Evolutionary conservation across 2,329 filamentous ascomycete species (phyloP).

Genomic region (Claviceps spartinae): DNA sequence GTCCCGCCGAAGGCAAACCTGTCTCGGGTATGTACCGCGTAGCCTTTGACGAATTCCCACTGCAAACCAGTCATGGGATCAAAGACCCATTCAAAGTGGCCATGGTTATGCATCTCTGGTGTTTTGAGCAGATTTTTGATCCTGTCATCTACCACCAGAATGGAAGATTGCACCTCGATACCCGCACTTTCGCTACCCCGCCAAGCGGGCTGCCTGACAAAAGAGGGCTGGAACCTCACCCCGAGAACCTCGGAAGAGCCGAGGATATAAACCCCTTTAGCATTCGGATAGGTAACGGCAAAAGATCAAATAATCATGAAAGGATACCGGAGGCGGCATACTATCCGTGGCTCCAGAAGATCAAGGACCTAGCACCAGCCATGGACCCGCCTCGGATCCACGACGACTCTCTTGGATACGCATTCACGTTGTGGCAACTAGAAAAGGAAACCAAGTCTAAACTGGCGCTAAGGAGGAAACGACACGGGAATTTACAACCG

Average conservation of each 20-base stretch:
- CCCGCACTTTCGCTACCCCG: conserved; percentile 28
- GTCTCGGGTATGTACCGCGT: conserved; percentile 46
- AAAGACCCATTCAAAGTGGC: conserved; percentile 48
- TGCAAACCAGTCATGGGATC: conserved; percentile 20
- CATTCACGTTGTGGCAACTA: no score
- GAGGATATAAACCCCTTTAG: conserved; percentile 25
- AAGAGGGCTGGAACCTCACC: background rate
- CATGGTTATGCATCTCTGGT: conserved; percentile 53
- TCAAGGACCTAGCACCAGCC: no score
- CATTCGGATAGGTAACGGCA: background rate
- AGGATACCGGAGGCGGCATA: no score
- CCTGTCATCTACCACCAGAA: conserved; percentile 32
- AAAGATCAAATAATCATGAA: no score
- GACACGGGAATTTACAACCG: no score
- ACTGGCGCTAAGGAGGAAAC: no score
- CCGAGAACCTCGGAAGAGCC: background rate
- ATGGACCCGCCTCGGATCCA: no score
- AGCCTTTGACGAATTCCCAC: conserved; percentile 49
- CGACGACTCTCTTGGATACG: no score
- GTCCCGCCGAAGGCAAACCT: conserved; percentile 37
- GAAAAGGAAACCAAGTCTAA: no score
- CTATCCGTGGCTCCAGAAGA: no score
- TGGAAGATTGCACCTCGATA: conserved; percentile 35
- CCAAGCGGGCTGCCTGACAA: background rate
- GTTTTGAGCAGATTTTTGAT: conserved; percentile 51